phyloP scores from a whole-genome alignment of 2,329 filamentous ascomycete genomes.

The Incumbomyces delicatus region DNA sequence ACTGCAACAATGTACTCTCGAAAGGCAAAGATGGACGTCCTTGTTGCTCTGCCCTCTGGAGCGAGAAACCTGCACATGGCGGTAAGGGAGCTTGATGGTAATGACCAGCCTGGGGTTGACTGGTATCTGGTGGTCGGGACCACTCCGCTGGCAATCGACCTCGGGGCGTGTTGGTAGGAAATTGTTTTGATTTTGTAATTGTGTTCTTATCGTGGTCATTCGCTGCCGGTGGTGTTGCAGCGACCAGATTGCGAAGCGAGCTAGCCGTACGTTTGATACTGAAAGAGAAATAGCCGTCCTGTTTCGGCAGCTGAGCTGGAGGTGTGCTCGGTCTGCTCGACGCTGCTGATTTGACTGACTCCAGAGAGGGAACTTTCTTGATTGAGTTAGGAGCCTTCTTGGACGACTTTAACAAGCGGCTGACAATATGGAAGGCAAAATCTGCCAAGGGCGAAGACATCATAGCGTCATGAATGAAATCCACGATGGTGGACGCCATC shows the following conservation, averaged over 20 bases:
- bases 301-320: conserved; percentile 40
- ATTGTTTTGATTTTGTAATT: conserved; percentile 24
- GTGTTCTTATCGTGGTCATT: conserved; percentile 21
- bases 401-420: conserved; percentile 49
- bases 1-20: conserved; percentile 76
- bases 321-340: conserved; percentile 35
- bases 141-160: conserved; percentile 48
- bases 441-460: conserved; percentile 66
- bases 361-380: conserved; percentile 16
- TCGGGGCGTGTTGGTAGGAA: conserved; percentile 31
- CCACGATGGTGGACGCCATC: conserved; percentile 74
- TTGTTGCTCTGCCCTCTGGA: conserved; percentile 46
- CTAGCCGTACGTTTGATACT: conserved; percentile 55
- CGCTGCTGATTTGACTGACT: conserved; percentile 17
- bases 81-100: conserved; percentile 72
- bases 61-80: conserved; percentile 63
- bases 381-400: conserved; percentile 14
- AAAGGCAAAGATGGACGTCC: conserved; percentile 57
- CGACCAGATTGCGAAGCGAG: conserved; percentile 52
- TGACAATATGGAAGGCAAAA: conserved; percentile 61
- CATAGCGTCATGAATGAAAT: conserved; percentile 70
- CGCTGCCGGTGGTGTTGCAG: conserved; percentile 33
- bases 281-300: conserved; percentile 52
- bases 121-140: conserved; percentile 62
- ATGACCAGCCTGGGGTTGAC: conserved; percentile 58